A percentile compares a stretch with the other conserved stretches of the same genome.
These are phyloP conservation scores for Eruca vesicaria DNA, from an alignment of 441 rosid species.

Conservation along the genomic window DNA sequence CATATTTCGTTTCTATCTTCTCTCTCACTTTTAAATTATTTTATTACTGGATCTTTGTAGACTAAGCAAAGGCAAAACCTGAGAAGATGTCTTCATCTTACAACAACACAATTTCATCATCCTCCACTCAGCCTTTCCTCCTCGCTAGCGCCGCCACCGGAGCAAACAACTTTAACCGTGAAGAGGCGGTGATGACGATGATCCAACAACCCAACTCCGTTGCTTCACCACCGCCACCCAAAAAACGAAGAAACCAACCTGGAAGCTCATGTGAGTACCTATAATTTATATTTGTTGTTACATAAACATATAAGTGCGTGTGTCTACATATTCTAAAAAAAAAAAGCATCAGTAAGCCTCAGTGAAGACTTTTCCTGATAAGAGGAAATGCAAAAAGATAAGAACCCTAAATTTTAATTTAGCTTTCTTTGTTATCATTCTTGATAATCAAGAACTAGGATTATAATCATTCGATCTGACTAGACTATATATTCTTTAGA, in stretches of 20 bases:
- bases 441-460: not conserved
- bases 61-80: slow-evolving; percentile 6
- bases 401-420: slow-evolving; percentile 18
- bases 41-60: slow-evolving; percentile 32
- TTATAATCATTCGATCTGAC: not conserved
- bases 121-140: slow-evolving; percentile 53
- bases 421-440: not conserved
- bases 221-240: slow-evolving; percentile 50
- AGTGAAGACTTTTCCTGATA: not conserved
- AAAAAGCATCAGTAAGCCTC: not conserved
- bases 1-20: slow-evolving; percentile 16
- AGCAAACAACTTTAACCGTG: slow-evolving; percentile 16
- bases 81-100: slow-evolving; percentile 39
- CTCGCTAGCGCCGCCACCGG: slow-evolving; percentile 13
- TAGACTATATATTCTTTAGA: not conserved
- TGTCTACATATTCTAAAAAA: not conserved
- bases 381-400: not conserved
- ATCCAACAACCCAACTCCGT: slow-evolving; percentile 30
- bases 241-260: slow-evolving; percentile 54
- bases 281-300: not conserved
- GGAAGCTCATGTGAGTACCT: slow-evolving; percentile 52
- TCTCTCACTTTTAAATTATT: slow-evolving; percentile 21
- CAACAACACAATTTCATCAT: slow-evolving; percentile 38
- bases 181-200: slow-evolving; percentile 16
- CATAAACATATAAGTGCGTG: not conserved